Evolutionary conservation across 1,284 basidiomycete species (phyloP).

Genomic region (Irpex sp.): DNA sequence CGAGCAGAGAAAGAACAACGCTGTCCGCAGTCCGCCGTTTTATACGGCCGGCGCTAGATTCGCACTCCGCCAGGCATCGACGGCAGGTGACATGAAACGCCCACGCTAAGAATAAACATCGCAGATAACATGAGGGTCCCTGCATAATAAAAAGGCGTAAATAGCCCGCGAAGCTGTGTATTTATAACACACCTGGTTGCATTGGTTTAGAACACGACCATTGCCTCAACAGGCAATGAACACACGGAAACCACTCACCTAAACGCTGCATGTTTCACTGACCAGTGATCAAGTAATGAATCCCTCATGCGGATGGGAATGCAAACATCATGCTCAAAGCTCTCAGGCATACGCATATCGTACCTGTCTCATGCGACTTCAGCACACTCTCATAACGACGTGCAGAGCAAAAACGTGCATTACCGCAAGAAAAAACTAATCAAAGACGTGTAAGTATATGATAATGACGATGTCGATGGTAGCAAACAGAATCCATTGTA

Average conservation of each 20-base stretch:
- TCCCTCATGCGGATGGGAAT: too few species aligned
- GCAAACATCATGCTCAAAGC: too few species aligned
- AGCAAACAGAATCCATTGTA: neutral
- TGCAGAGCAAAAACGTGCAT: neutral
- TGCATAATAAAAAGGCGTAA: too few species aligned
- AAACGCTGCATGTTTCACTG: too few species aligned
- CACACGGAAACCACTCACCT: too few species aligned
- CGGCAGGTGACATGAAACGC: neutral
- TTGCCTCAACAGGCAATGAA: too few species aligned
- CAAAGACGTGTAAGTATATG: neutral
- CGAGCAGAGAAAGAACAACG: slow-evolving; percentile 5
- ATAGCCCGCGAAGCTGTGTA: too few species aligned
- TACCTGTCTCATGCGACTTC: neutral
- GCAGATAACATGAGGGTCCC: too few species aligned
- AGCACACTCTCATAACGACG: neutral
- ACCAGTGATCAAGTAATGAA: too few species aligned
- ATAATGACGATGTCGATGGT: neutral
- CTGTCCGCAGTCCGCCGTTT: slow-evolving; percentile 6
- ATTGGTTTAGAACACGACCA: too few species aligned
- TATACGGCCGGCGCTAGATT: slow-evolving; percentile 11
- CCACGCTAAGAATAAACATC: neutral
- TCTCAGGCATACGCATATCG: too few species aligned
- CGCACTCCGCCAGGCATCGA: slow-evolving; percentile 6
- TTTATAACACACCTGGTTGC: too few species aligned
- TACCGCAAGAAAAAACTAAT: neutral